Evolutionary conservation across 2,329 filamentous ascomycete species (phyloP).

Genomic region (Emmonsia crescens): DNA sequence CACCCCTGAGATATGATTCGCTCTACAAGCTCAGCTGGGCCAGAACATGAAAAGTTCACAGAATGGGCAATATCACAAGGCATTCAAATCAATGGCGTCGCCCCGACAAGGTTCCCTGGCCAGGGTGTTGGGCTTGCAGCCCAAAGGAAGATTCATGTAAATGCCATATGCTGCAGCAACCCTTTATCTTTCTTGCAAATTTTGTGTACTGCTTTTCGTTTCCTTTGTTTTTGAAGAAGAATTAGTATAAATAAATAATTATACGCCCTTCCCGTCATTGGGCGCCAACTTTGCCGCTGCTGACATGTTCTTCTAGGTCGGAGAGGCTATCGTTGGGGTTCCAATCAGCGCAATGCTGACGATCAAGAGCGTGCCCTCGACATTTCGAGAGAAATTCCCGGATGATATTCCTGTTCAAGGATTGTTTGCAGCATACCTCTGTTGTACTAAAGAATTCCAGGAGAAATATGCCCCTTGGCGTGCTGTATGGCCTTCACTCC

Average conservation of each 20-base stretch:
- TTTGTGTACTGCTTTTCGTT: not conserved
- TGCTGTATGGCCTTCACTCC: conserved; percentile 47
- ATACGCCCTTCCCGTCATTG: conserved; percentile 3
- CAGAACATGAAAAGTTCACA: conserved; percentile 45
- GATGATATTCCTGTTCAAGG: conserved; percentile 55
- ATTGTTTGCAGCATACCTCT: conserved; percentile 58
- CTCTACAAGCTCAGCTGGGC: conserved; percentile 17
- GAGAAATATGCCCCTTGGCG: conserved; percentile 48
- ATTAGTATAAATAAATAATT: conserved; percentile 1
- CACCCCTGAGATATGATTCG: conserved; percentile 1
- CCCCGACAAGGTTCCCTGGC: conserved; percentile 55
- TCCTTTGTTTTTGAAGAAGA: conserved; percentile 1
- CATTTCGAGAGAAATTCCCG: conserved; percentile 43
- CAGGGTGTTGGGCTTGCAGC: conserved; percentile 71
- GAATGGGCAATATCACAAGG: conserved; percentile 57
- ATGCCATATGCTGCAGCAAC: conserved; percentile 9
- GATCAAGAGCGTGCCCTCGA: conserved; percentile 46
- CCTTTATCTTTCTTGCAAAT: not conserved
- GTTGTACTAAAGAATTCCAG: conserved; percentile 37
- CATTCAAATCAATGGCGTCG: conserved; percentile 56
- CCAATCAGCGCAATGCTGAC: conserved; percentile 55
- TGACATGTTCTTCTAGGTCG: conserved; percentile 34
- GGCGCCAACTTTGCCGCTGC: not conserved
- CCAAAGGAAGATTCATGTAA: conserved; percentile 53
- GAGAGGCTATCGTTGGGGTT: conserved; percentile 53